Evolutionary conservation across 78 protist genomes (phyloP), one percentile per base, ranked within the genome.

Genomic region (Dictyostelium firmibasis): DNA sequence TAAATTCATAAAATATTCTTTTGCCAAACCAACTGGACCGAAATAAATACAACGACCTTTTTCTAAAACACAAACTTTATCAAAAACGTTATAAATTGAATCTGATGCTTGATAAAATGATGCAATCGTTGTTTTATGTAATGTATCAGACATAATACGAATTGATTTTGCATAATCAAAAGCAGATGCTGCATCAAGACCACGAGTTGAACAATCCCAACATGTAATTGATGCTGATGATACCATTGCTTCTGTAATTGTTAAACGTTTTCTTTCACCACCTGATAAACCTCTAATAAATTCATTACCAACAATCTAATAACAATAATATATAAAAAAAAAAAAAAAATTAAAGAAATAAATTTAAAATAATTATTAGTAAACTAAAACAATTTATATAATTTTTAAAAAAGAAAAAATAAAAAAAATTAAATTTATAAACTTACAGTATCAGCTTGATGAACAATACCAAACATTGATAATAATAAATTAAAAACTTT

Each of bases 201-300:
- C 95, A 23, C 95, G 18, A 50, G 96, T 92, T 13, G 92, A 84
- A 72, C 96, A 92, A 82, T 92, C 96, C 96, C 96, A 92, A 57
- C 89, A 85, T 8, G 69, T 92, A 36, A 92, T 84, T 13, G 96
- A 81, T 14, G 96, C 84, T 6, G 86, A 33, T 13, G 81, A 53
- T 8, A 92, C 96, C 96, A 92, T 92, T 33, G 96, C 96, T 43
- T 92, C 96, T 11, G 85, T 60, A 72, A 92, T 92, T n/a, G 96
- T 92, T 35, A 84, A 75, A 31, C 96, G 20, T 64, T 92, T 92
- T 33, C 91, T 44, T 72, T 92, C 96, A 41, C 96, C 96, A 83
- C 96, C 96, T 8, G 96, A 92, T 25, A 83, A 77, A 84, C 96
- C 96, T 41, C 96, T 14, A 77, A 92, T 50, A 31, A 43, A 92